phyloP scores from a whole-genome alignment of 2,329 filamentous ascomycete species.

The Endoconidiophora laricicola region DNA sequence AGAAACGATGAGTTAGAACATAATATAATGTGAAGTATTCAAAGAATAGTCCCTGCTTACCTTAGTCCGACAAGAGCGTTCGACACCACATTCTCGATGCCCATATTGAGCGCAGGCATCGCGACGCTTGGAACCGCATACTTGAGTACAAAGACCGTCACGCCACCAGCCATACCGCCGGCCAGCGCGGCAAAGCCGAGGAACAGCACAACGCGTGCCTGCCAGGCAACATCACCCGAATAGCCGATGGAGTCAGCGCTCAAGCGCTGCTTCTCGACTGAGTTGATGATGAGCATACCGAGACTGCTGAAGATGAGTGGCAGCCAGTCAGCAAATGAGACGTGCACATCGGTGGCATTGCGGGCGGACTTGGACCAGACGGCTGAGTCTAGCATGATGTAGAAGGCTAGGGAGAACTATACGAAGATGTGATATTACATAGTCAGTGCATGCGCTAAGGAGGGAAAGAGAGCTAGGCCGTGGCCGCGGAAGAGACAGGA shows the following conservation, averaged over 20 bases:
- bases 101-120: conserved; percentile 47
- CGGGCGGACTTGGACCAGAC: conserved; percentile 46
- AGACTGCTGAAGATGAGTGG: conserved; percentile 49
- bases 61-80: conserved; percentile 47
- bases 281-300: conserved; percentile 57
- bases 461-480: neutral
- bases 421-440: too few species aligned
- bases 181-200: conserved; percentile 48
- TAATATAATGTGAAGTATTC: neutral
- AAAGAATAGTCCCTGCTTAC: conserved; percentile 21
- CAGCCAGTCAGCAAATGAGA: conserved; percentile 54
- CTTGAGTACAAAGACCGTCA: conserved; percentile 52
- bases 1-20: conserved; percentile 12
- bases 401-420: conserved; percentile 52
- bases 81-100: conserved; percentile 47
- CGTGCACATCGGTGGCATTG: conserved; percentile 43
- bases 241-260: conserved; percentile 47
- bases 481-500: neutral
- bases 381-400: conserved; percentile 49
- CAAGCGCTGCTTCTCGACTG: conserved; percentile 48
- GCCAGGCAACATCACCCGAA: conserved; percentile 48
- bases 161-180: conserved; percentile 51
- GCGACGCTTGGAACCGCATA: conserved; percentile 39
- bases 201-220: conserved; percentile 51
- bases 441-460: neutral